phyloP scores from a whole-genome alignment of 2,329 filamentous ascomycete genomes.

The Botryotinia narcissicola region DNA sequence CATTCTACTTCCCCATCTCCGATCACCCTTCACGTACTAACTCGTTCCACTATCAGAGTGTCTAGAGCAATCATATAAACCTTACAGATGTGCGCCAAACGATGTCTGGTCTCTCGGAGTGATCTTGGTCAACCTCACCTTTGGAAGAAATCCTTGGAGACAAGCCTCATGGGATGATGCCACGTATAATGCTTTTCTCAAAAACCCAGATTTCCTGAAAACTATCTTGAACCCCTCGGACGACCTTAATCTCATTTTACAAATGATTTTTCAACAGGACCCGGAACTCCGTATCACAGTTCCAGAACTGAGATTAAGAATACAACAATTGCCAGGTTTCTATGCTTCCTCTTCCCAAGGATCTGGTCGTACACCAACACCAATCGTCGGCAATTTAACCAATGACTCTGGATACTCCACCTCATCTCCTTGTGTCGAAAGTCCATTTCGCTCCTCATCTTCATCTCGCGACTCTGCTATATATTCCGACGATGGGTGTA shows the following conservation, averaged over 20 bases:
- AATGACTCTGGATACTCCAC: constrained; percentile 11
- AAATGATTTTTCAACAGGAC: constrained; percentile 82
- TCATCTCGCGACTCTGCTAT: constrained; percentile 13
- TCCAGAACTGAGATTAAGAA: constrained; percentile 72
- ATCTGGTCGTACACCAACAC: background rate
- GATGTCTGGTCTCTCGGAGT: constrained; percentile 98
- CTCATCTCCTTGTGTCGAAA: background rate
- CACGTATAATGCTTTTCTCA: constrained; percentile 87
- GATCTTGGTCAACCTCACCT: constrained; percentile 95
- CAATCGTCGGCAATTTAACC: background rate
- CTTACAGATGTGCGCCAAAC: constrained; percentile 90
- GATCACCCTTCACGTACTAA: constrained; percentile 28
- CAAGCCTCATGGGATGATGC: constrained; percentile 90
- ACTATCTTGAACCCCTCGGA: constrained; percentile 88
- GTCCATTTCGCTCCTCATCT: background rate
- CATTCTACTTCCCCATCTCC: constrained; percentile 1
- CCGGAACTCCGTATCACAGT: constrained; percentile 81
- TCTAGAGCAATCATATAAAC: constrained; percentile 70
- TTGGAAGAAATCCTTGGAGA: constrained; percentile 98
- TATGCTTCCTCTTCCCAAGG: constrained; percentile 10
- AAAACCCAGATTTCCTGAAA: constrained; percentile 82
- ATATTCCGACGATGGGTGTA: background rate
- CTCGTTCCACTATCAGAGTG: constrained; percentile 64
- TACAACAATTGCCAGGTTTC: constrained; percentile 60
- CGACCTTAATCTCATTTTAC: constrained; percentile 84